phyloP scores from a whole-genome alignment of 805 yeast species.

The Helenozyma baotianmanensis region DNA sequence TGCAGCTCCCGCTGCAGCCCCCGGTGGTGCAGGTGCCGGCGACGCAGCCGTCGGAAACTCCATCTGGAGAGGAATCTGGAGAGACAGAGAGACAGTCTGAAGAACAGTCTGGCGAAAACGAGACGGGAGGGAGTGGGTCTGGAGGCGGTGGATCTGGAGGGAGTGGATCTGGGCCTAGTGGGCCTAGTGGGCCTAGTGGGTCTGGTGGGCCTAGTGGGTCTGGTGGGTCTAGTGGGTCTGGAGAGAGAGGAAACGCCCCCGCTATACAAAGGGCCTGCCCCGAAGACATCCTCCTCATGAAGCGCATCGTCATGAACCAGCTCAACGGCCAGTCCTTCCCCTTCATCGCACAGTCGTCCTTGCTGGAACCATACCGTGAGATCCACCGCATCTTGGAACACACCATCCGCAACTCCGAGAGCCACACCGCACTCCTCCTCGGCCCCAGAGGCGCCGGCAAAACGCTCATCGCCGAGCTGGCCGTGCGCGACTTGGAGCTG shows the following conservation, averaged over 20 bases:
- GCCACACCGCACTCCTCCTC: constrained; percentile 73
- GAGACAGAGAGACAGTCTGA: neutral
- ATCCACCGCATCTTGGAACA: constrained; percentile 56
- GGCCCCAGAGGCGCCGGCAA: constrained; percentile 85
- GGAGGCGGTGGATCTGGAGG: too few relatives aligned
- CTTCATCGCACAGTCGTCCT: constrained; percentile 4
- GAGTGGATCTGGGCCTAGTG: too few relatives aligned
- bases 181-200: too few relatives aligned
- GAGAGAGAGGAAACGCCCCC: too few relatives aligned
- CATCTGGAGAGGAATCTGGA: neutral
- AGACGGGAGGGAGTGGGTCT: neutral
- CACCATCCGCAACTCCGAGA: constrained; percentile 64
- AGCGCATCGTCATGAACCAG: constrained; percentile 6
- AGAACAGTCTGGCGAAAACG: neutral
- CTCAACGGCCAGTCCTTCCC: constrained; percentile 9
- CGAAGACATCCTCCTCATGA: constrained; percentile 7
- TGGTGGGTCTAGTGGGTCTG: too few relatives aligned
- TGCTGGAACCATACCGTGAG: constrained; percentile 40
- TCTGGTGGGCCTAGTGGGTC: too few relatives aligned
- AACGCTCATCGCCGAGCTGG: constrained; percentile 55
- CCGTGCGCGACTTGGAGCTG: constrained; percentile 41
- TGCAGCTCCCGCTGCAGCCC: constrained; percentile 2
- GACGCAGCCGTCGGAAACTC: neutral
- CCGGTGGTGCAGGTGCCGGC: constrained; percentile 4
- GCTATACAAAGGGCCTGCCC: too few relatives aligned